Percentiles rank a stretch among this genome's conserved stretches.
Conservation (phyloP, 768 basidiomycete species). For the Thelephora ganbajun region DNA sequence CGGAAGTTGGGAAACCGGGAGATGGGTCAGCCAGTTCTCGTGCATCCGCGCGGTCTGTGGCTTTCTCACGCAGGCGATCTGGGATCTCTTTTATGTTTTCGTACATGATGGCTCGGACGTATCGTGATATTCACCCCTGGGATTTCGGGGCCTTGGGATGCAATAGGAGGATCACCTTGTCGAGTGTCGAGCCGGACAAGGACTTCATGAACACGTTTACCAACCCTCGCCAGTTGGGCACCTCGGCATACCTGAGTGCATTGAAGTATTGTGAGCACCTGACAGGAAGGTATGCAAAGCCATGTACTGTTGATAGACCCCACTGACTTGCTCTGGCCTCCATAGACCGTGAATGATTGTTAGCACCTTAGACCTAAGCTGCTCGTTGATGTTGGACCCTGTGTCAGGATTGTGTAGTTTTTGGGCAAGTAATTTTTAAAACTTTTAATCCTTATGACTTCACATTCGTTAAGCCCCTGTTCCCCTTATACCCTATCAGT, state of each 20-base stretch:
- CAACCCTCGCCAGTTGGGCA: conserved; percentile 15
- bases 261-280: conserved; percentile 5
- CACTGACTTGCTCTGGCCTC: neutral
- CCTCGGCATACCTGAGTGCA: conserved; percentile 11
- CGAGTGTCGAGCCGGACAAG: conserved; percentile 9
- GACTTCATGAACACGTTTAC: conserved; percentile 12
- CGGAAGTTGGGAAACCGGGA: conserved; percentile 5
- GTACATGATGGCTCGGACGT: conserved; percentile 20
- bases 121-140: neutral
- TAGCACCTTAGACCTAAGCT: conserved; percentile 9
- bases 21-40: conserved; percentile 10
- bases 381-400: conserved; percentile 19
- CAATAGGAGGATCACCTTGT: conserved; percentile 15
- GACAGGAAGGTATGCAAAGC: neutral
- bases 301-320: neutral
- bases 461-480: too few species aligned
- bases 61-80: conserved; percentile 10
- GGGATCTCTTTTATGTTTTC: conserved; percentile 13
- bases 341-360: conserved; percentile 11
- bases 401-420: too few species aligned
- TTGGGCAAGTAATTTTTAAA: too few species aligned
- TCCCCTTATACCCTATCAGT: too few species aligned
- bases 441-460: too few species aligned
- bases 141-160: conserved; percentile 2
- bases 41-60: conserved; percentile 7